Evolutionary conservation across 441 rosid genomes (phyloP).

Genomic region (Rhodomyrtus psidioides): DNA sequence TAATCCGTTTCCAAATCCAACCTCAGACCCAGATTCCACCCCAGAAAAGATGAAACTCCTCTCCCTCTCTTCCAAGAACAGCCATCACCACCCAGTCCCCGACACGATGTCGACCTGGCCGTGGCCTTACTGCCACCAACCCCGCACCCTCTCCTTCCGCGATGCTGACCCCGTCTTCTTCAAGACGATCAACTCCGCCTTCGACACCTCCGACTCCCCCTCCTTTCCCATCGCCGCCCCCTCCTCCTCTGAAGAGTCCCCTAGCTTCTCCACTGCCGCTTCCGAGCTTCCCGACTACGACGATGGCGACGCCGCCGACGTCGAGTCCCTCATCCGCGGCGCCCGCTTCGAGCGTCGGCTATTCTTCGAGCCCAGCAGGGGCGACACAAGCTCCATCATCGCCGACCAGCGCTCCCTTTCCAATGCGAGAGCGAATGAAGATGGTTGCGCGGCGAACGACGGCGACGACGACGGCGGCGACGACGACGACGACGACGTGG

Average conservation of each 20-base stretch:
- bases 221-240: conserved; percentile 11
- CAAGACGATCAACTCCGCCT: conserved; percentile 36
- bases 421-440: neutral
- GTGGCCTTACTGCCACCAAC: conserved; percentile 75
- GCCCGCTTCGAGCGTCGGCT: conserved; percentile 48
- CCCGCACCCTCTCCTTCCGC: conserved; percentile 59
- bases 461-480: conserved; percentile 6
- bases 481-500: neutral
- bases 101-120: conserved; percentile 43
- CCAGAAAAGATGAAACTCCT: conserved; percentile 19
- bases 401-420: neutral
- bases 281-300: neutral
- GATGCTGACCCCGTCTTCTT: conserved; percentile 23
- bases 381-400: conserved; percentile 55
- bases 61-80: conserved; percentile 3
- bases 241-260: conserved; percentile 3
- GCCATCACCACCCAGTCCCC: neutral
- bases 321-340: conserved; percentile 52
- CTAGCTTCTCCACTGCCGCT: conserved; percentile 21
- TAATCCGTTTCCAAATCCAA: neutral
- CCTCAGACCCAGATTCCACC: neutral
- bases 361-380: conserved; percentile 52
- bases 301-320: neutral
- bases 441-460: conserved; percentile 20
- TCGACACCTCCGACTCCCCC: conserved; percentile 23